phyloP scores from a whole-genome alignment of 2,329 filamentous ascomycete genomes.

The Colletotrichum sp. region DNA sequence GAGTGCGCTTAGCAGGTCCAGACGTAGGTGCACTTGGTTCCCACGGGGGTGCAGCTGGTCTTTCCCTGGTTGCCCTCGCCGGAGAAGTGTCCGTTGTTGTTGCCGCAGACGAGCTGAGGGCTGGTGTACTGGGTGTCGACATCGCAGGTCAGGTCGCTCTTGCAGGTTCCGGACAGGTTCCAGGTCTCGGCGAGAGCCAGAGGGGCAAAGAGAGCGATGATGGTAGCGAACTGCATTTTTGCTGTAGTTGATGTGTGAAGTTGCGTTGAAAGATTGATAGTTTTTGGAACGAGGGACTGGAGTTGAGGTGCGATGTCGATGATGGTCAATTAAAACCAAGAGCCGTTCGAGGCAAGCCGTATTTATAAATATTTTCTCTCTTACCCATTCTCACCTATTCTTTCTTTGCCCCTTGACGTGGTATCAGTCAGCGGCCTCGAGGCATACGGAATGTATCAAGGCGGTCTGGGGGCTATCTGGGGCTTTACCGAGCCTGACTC shows the following conservation, averaged over 20 bases:
- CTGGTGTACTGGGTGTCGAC: neutral
- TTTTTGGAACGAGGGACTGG: neutral
- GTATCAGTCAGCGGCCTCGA: neutral
- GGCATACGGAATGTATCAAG: neutral
- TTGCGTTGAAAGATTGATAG: neutral
- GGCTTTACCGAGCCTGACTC: neutral
- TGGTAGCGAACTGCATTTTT: neutral
- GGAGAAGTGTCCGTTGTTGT: neutral
- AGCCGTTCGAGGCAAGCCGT: rapidly evolving
- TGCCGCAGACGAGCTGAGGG: neutral
- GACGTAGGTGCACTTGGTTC: neutral
- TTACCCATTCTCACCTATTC: rapidly evolving
- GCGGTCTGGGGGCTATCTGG: neutral
- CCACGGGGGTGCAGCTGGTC: neutral
- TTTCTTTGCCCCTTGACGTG: rapidly evolving
- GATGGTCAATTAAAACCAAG: neutral
- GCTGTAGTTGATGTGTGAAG: neutral
- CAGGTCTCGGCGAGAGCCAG: neutral
- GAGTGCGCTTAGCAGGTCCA: neutral
- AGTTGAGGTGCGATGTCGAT: neutral
- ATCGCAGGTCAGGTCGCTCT: neutral
- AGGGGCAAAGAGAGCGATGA: neutral
- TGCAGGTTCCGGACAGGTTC: neutral
- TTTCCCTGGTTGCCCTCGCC: neutral
- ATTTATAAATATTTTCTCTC: neutral